phyloP scores from a whole-genome alignment of 139 green algal genomes.

The Ettlia oleoabundans region DNA sequence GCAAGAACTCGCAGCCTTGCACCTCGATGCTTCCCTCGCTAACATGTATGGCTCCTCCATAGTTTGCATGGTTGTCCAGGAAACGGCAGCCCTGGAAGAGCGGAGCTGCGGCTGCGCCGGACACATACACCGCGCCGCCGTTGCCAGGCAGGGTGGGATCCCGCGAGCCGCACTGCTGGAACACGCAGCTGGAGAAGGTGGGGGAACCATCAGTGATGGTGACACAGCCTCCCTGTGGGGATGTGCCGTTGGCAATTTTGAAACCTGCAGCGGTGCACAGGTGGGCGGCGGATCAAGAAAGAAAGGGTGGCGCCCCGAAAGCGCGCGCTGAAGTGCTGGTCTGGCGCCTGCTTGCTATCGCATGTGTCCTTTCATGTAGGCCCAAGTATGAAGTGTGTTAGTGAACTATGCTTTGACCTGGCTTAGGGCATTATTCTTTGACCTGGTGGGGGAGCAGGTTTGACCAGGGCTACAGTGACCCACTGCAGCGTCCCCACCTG shows the following conservation, averaged over 20 bases:
- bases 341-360: too few relatives aligned
- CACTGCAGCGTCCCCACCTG: too few relatives aligned
- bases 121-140: constrained; percentile 34
- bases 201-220: not conserved
- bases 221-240: constrained; percentile 8
- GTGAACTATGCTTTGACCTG: too few relatives aligned
- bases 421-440: too few relatives aligned
- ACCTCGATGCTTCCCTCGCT: not conserved
- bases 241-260: not conserved
- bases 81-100: not conserved
- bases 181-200: constrained; percentile 18
- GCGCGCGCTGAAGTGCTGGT: too few relatives aligned
- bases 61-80: not conserved
- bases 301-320: too few relatives aligned
- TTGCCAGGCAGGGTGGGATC: not conserved
- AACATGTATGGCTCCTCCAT: not conserved
- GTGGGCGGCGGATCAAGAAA: too few relatives aligned
- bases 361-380: too few relatives aligned
- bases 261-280: constrained; percentile 15
- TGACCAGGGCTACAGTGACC: too few relatives aligned
- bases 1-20: not conserved
- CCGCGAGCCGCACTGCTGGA: constrained; percentile 7
- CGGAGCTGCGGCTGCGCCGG: not conserved
- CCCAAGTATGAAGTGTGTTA: too few relatives aligned
- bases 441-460: too few relatives aligned